Evolutionary conservation across 2,329 filamentous ascomycete genomes (phyloP), one percentile per base, ranked within the genome.

Genomic region (Diaporthe destruens): DNA sequence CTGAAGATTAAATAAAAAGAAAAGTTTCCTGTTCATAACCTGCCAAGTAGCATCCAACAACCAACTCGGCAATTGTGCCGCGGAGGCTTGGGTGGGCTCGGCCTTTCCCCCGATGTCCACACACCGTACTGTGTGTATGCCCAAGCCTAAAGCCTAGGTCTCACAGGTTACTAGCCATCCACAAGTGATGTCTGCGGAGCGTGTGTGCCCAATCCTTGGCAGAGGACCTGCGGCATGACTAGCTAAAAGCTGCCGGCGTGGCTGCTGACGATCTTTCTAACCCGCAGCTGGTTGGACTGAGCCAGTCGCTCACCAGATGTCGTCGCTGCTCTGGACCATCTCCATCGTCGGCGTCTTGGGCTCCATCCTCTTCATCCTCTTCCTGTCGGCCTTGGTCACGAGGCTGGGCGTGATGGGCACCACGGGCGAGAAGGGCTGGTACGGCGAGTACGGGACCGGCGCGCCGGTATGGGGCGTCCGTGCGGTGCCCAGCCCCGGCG

Each of bases 361-460:
- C 76, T 90, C 86, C 79, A 90, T 81, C 79, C 87, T 90, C 85
- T 86, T 89, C 86, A 90, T 91, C 79, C 88, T 85, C 86, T 92
- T 94, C 36, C 92, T 84, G 78, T 95, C 93, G 74, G 89, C 88
- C 80, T 87, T 90, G 32, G 90, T 94, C 20, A 94, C 90, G 59
- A 96, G 82, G 25, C 89, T 90, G n/a, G 93, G 93, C 39, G 93
- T 95, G 63, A 95, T 89, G 1, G 93, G 93, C 66, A 94, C 87
- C 61, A 93, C 85, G 1, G 93, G 92, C 8, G 91, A 93, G 79
- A 91, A 93, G 0, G 93, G 93, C 84, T 95, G 93, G 77, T 95
- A 96, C 0, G 93, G 92, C 71, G 89, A 90, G 81, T 95, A 95
- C 1, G 93, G 93, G 29, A 91, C 88, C 1, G 89, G 86, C 29